Conservation (phyloP, 192 early-diverging fungal genomes). For the Coemansia sp. region DNA sequence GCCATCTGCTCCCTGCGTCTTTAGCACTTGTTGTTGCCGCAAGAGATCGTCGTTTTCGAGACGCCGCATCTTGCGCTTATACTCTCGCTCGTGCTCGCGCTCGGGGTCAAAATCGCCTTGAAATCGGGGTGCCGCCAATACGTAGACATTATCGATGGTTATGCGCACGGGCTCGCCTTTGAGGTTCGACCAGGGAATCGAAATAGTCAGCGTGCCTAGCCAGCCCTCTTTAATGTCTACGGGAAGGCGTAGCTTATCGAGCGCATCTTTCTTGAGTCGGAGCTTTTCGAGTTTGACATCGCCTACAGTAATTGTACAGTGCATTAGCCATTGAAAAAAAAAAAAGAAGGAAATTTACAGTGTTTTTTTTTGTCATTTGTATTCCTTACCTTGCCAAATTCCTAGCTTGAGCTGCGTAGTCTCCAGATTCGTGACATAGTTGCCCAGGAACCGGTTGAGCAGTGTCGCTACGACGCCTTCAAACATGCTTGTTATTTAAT, state of each 20-base stretch:
- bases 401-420: conserved; percentile 93
- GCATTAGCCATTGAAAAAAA: background rate
- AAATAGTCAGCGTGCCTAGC: conserved; percentile 88
- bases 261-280: conserved; percentile 82
- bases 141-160: conserved; percentile 84
- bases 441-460: conserved; percentile 86
- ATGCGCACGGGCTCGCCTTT: conserved; percentile 93
- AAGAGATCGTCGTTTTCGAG: conserved; percentile 63
- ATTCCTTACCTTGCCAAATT: conserved; percentile 81
- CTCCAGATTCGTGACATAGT: conserved; percentile 94
- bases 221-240: conserved; percentile 91
- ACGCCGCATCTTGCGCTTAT: conserved; percentile 80
- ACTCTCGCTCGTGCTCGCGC: conserved; percentile 75
- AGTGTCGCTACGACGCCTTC: conserved; percentile 77
- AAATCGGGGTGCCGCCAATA: conserved; percentile 85
- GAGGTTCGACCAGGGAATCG: conserved; percentile 96
- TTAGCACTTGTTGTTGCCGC: conserved; percentile 32
- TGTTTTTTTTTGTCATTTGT: conserved; percentile 22
- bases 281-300: conserved; percentile 96
- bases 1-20: conserved; percentile 26
- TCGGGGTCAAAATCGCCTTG: conserved; percentile 81
- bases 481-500: conserved; percentile 59
- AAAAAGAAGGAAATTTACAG: background rate
- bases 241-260: conserved; percentile 93
- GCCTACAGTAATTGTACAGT: conserved; percentile 56